Percentiles rank a stretch among this genome's conserved stretches.
Conservation (phyloP, 306 rosid genomes). For the Mucuna pruriens region DNA sequence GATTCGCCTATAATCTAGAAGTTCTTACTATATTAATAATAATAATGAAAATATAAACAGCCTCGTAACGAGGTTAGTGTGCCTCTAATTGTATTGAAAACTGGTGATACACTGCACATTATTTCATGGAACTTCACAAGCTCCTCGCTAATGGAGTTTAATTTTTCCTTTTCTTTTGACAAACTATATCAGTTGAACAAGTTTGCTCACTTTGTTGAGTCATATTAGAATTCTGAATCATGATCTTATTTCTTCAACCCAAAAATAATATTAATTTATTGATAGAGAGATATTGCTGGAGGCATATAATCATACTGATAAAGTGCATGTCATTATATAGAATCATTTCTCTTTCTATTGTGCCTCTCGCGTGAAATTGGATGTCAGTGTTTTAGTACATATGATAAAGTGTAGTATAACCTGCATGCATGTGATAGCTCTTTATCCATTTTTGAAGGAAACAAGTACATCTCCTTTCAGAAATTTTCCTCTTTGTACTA, state of each 20-base stretch:
- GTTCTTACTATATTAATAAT: not conserved
- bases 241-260: not conserved
- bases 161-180: not conserved
- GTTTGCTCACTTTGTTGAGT: not conserved
- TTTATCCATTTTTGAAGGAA: not conserved
- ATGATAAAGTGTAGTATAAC: not conserved
- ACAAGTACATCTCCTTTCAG: constrained; percentile 15
- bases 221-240: not conserved
- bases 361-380: constrained; percentile 13
- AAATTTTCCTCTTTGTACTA: not conserved
- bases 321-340: not conserved
- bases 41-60: not conserved
- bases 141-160: not conserved
- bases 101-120: constrained; percentile 1
- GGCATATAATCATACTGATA: not conserved
- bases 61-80: constrained; percentile 22
- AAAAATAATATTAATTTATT: not conserved
- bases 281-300: not conserved
- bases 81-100: constrained; percentile 23
- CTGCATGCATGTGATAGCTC: not conserved
- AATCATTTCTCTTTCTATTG: not conserved
- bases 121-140: constrained; percentile 38
- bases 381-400: constrained; percentile 36
- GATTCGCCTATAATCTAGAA: not conserved
- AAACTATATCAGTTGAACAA: not conserved